These are phyloP conservation scores for Tolypocladium sp. DNA, from an alignment of 2,329 filamentous ascomycete species.

Conservation along the genomic window DNA sequence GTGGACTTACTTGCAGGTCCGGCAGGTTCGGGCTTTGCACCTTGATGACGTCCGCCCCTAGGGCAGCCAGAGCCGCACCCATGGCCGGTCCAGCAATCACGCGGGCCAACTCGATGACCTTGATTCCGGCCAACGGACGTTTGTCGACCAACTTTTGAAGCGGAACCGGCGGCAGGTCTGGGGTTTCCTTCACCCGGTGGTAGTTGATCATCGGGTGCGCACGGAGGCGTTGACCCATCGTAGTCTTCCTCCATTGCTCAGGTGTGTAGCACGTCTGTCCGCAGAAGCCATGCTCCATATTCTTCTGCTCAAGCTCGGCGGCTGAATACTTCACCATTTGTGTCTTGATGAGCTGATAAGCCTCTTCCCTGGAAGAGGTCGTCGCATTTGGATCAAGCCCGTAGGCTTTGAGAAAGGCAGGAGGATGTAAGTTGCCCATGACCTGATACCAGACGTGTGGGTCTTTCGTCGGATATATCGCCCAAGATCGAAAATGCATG, in stretches of 20 bases:
- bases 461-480: slow-evolving; percentile 38
- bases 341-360: slow-evolving; percentile 10
- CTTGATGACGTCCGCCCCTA: slow-evolving; percentile 27
- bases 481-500: slow-evolving; percentile 30
- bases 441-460: slow-evolving; percentile 38
- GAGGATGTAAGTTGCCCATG: slow-evolving; percentile 37
- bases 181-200: slow-evolving; percentile 20
- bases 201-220: slow-evolving; percentile 25
- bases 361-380: slow-evolving; percentile 13
- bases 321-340: slow-evolving; percentile 10
- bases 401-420: slow-evolving; percentile 32
- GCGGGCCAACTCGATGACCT: slow-evolving; percentile 39
- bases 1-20: slow-evolving; percentile 40
- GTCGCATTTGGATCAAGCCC: slow-evolving; percentile 20
- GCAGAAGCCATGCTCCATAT: slow-evolving; percentile 13
- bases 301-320: slow-evolving; percentile 12
- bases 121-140: slow-evolving; percentile 33
- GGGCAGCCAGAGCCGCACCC: slow-evolving; percentile 29
- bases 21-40: slow-evolving; percentile 28
- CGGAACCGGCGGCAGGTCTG: slow-evolving; percentile 20
- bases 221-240: slow-evolving; percentile 7
- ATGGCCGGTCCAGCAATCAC: slow-evolving; percentile 38
- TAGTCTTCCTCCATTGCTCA: slow-evolving; percentile 16
- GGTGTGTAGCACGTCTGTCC: slow-evolving; percentile 16
- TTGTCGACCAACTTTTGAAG: slow-evolving; percentile 18